Evolutionary conservation across 1,139 yeast genomes (phyloP).

Genomic region (Suhomyces coccinellae): DNA sequence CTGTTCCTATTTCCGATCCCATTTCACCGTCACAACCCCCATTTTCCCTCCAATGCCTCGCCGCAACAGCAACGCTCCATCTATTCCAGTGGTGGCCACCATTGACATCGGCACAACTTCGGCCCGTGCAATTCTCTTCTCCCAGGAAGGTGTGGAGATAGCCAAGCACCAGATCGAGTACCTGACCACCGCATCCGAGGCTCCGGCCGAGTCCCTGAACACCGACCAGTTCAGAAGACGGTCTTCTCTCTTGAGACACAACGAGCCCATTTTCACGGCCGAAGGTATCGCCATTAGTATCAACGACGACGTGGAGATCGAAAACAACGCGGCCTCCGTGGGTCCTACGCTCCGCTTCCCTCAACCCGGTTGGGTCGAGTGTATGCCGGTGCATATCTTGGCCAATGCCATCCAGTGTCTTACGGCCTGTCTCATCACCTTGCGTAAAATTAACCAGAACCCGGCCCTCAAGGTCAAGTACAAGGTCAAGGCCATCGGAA

Average conservation of each 20-base stretch:
- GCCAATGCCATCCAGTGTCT: slow-evolving; percentile 81
- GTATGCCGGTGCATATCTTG: slow-evolving; percentile 83
- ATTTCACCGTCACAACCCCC: not conserved
- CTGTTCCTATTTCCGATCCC: no score
- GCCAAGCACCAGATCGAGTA: slow-evolving; percentile 90
- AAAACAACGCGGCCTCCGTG: slow-evolving; percentile 52
- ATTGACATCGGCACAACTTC: slow-evolving; percentile 95
- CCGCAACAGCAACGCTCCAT: slow-evolving; percentile 41
- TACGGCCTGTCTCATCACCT: slow-evolving; percentile 59
- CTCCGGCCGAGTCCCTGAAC: slow-evolving; percentile 45
- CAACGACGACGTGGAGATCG: slow-evolving; percentile 61
- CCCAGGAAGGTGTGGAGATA: slow-evolving; percentile 69
- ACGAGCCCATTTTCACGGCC: slow-evolving; percentile 64
- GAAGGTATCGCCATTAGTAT: slow-evolving; percentile 71
- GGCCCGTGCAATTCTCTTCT: slow-evolving; percentile 84
- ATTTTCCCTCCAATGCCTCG: slow-evolving; percentile 33
- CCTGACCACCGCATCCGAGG: slow-evolving; percentile 67
- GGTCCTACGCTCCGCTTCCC: slow-evolving; percentile 76
- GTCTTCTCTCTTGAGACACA: slow-evolving; percentile 49
- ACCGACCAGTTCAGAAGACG: slow-evolving; percentile 55
- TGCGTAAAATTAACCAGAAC: slow-evolving; percentile 58
- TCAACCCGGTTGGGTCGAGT: slow-evolving; percentile 91
- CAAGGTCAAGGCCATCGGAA: slow-evolving; percentile 66
- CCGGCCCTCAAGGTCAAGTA: slow-evolving; percentile 52
- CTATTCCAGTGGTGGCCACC: slow-evolving; percentile 60